Conservation (phyloP, 2,329 filamentous ascomycete species). For the Pyricularia pennisetigena region DNA sequence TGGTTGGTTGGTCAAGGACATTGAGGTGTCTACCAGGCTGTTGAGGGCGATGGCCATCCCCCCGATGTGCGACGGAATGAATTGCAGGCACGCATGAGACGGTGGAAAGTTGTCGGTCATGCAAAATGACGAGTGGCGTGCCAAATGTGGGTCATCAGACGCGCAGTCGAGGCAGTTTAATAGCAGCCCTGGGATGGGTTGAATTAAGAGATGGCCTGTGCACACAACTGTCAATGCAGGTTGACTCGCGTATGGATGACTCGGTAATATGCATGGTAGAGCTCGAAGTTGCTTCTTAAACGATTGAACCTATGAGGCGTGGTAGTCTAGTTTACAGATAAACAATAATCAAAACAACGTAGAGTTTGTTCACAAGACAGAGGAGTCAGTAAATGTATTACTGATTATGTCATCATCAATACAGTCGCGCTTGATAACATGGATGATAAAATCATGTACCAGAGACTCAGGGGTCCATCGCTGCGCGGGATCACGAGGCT, state of each 20-base stretch:
- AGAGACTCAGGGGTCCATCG: background rate
- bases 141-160: background rate
- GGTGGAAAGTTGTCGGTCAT: background rate
- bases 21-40: background rate
- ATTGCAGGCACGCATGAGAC: background rate
- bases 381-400: too few species aligned
- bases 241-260: background rate
- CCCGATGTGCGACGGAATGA: background rate
- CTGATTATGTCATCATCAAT: too few species aligned
- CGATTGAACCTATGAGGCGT: too few species aligned
- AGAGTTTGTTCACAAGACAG: too few species aligned
- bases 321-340: too few species aligned
- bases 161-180: background rate
- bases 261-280: background rate
- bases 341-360: too few species aligned
- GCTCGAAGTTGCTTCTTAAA: background rate
- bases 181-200: background rate
- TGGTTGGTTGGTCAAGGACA: background rate
- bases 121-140: conserved; percentile 8
- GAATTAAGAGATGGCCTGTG: background rate
- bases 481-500: background rate
- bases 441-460: background rate
- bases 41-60: background rate
- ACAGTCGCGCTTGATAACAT: too few species aligned
- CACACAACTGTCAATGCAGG: background rate